Evolutionary conservation across 768 basidiomycete genomes (phyloP).

Genomic region (Agrocybe pediades): DNA sequence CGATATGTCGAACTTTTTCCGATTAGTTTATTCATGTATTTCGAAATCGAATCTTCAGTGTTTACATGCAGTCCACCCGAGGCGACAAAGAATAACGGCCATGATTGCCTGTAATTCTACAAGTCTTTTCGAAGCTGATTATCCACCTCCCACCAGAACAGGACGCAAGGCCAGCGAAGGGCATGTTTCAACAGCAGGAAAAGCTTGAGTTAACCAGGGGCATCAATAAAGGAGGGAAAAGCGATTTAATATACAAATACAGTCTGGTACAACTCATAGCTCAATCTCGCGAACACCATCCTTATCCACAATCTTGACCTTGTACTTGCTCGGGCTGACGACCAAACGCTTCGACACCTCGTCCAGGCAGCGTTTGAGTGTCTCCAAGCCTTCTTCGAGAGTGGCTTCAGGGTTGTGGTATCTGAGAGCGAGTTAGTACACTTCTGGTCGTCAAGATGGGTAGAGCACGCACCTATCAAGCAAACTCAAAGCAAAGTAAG

Average conservation of each 20-base stretch:
- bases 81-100: too few relatives aligned
- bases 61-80: too few relatives aligned
- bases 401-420: conserved; percentile 91
- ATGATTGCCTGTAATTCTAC: too few relatives aligned
- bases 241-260: not conserved
- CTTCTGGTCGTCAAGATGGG: not conserved
- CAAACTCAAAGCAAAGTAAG: conserved; percentile 90
- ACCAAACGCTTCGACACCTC: conserved; percentile 86
- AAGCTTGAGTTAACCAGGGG: not conserved
- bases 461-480: conserved; percentile 72
- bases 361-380: conserved; percentile 82
- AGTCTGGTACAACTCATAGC: conserved; percentile 42
- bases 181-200: too few relatives aligned
- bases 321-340: conserved; percentile 80
- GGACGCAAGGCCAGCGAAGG: too few relatives aligned
- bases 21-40: too few relatives aligned
- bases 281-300: conserved; percentile 85
- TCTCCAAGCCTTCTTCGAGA: conserved; percentile 83
- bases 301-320: conserved; percentile 90
- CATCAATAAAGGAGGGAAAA: not conserved
- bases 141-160: too few relatives aligned
- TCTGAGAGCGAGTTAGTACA: conserved; percentile 34
- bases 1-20: too few relatives aligned
- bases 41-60: too few relatives aligned
- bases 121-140: too few relatives aligned